phyloP scores from a whole-genome alignment of 768 basidiomycete species.

The Phlebiopsis flavidoalba region DNA sequence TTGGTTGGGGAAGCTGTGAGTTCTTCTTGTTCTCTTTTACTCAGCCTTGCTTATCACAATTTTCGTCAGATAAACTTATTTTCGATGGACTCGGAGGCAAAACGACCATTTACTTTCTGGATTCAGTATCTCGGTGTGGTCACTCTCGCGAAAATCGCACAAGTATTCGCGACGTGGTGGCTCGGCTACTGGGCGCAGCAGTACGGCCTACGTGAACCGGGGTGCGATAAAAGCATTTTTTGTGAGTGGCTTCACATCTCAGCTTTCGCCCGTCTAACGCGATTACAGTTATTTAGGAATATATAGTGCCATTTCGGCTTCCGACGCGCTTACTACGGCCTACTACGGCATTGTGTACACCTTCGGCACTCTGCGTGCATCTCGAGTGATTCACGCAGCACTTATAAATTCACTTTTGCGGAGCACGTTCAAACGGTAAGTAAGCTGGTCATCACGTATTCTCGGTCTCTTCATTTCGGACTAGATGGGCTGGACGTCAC shows the following conservation, averaged over 20 bases:
- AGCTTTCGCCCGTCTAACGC: neutral
- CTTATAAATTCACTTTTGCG: conserved; percentile 26
- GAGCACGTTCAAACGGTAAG: conserved; percentile 25
- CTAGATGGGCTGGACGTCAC: conserved; percentile 47
- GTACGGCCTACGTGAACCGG: conserved; percentile 22
- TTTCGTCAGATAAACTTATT: conserved; percentile 26
- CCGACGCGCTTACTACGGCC: conserved; percentile 17
- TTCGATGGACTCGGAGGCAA: conserved; percentile 23
- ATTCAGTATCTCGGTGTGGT: conserved; percentile 14
- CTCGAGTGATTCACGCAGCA: conserved; percentile 25
- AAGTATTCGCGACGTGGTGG: conserved; percentile 27
- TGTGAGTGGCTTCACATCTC: conserved; percentile 17
- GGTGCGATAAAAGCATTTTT: conserved; percentile 23
- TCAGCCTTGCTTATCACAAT: neutral
- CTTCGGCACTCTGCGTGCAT: conserved; percentile 25
- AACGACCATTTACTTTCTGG: conserved; percentile 25
- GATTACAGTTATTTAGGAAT: conserved; percentile 24
- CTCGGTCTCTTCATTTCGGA: neutral
- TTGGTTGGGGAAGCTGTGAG: conserved; percentile 30
- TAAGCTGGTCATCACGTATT: conserved; percentile 9
- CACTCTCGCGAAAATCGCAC: conserved; percentile 13
- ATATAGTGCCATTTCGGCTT: conserved; percentile 21
- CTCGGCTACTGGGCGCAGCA: conserved; percentile 32
- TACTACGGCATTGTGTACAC: conserved; percentile 20
- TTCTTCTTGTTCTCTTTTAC: neutral